Percentiles rank a stretch among this genome's conserved stretches.
These are phyloP conservation scores for Coemansia sp. DNA, from an alignment of 192 early-diverging fungal species.

Conservation along the genomic window DNA sequence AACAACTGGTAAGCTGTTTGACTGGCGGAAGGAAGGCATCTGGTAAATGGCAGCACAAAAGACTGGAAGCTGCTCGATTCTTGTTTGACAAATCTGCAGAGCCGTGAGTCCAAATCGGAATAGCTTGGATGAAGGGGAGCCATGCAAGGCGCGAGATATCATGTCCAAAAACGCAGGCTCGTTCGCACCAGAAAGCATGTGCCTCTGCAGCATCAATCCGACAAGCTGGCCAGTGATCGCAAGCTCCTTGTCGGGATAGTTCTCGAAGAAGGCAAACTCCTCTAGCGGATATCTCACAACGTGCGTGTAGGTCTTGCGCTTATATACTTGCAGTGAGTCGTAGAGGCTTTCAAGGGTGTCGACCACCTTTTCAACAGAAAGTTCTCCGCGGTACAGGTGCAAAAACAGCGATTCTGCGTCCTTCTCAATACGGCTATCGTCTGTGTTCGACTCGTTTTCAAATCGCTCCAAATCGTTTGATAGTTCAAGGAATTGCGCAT, in stretches of 20 bases:
- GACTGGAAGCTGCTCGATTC: constrained; percentile 89
- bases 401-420: constrained; percentile 56
- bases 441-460: constrained; percentile 40
- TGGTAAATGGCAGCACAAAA: constrained; percentile 84
- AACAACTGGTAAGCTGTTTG: constrained; percentile 41
- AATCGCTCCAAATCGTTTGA: constrained; percentile 38
- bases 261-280: constrained; percentile 92
- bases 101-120: constrained; percentile 91
- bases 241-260: constrained; percentile 93
- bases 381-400: constrained; percentile 56
- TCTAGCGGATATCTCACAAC: constrained; percentile 95
- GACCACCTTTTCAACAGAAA: constrained; percentile 82
- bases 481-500: constrained; percentile 52
- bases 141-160: constrained; percentile 85
- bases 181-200: constrained; percentile 76
- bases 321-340: constrained; percentile 70
- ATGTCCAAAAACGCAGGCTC: constrained; percentile 89
- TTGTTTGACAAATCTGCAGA: constrained; percentile 76
- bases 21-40: constrained; percentile 79
- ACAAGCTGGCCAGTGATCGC: constrained; percentile 88
- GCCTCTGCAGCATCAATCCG: constrained; percentile 87
- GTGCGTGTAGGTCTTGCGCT: constrained; percentile 83
- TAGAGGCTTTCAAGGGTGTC: constrained; percentile 81
- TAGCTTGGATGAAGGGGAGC: constrained; percentile 75
- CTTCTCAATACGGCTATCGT: constrained; percentile 53